Evolutionary conservation across 208 protist genomes (phyloP), one percentile per base, ranked within the genome.

Genomic region (Lotmaria passim): DNA sequence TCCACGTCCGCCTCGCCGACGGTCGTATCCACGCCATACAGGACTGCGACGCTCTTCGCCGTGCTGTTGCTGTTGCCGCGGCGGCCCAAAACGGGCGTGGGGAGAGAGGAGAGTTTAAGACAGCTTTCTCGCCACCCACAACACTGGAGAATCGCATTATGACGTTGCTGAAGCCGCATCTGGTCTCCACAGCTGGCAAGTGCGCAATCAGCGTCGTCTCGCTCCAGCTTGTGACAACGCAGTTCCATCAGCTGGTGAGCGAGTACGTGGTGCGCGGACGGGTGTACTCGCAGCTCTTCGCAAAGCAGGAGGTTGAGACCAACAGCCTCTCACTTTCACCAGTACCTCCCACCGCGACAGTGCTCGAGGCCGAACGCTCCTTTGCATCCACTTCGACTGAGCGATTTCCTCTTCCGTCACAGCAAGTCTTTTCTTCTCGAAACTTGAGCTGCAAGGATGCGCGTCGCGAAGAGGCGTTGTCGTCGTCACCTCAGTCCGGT

Each of bases 231-330:
- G 51, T 94, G 48, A 77, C 81, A 31, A 67, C 78, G 24, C 81
- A 84, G 46, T 33, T 91, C 8, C 76, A 84, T 66, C 78, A 88
- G 39, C 48, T 92, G 26, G 81, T 94, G 6, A 65, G 63, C 34
- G 81, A 95, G 57, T 91, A 91, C 28, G 79, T 89, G 6, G 63
- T 93, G 34, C 83, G 81, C n/a, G 90, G 87, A 23, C 65, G 74
- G 30, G 72, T 93, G 24, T 93, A 95, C 61, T 43, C 24, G 12
- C 50, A 46, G 50, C 65, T 93, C 7, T 93, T 83, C 64, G 61
- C 47, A 38, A 39, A 79, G 36, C 81, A 93, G 66, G 77, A 91
- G 66, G 61, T 87, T 6, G 48, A 75, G 17, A 50, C 67, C 2
- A 87, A 87, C 73, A 52, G 53, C 38, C 52, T n/a, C 21, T 55